Evolutionary conservation across 2,329 filamentous ascomycete genomes (phyloP), one percentile per base, ranked within the genome.

Genomic region (Aspergillus carbonarius): DNA sequence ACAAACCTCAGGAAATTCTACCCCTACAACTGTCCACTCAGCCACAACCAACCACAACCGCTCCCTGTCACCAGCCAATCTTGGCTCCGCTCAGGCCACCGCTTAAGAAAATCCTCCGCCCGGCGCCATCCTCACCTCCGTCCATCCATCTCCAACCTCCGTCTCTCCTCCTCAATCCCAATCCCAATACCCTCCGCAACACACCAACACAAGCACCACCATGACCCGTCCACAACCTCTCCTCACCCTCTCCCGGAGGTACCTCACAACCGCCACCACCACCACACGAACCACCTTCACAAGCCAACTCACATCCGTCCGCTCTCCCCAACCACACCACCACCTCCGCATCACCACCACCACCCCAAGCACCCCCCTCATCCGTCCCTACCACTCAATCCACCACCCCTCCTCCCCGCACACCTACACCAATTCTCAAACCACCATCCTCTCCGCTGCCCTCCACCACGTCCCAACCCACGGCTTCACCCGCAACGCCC

Each of bases 391-490:
- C 79, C 90, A 95, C 78, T 93, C 90, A 60, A 82, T 87, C 76
- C 85, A 90, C 70, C 88, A 92, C 70, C 81, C 85, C 13, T 82
- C 69, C 27, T 72, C 72, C 27, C 60, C 68, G 25, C 73, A 77
- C 84, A 61, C 96, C 91, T 81, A 86, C 82, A 70, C 75, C 81
- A 62, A 82, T 84, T 72, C 75, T 25, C 92, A 97, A 80, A 79
- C 82, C 44, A 79, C 85, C 57, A 96, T 98, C 72, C 89, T 99
- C 62, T 83, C 88, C 47, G 86, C 92, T n/a, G 89, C 93, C 17
- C 85, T 95, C 20, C 73, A 78, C 30, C 90, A 96, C 73, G 87
- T 98, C 9, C 92, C 92, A 17, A 75, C 83, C 52, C 84, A 92
- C 73, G 95, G 95, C 72, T 99, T 98, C 82, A 91, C 91, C 0